A percentile compares a stretch with the other conserved stretches of the same genome.
These are phyloP conservation scores for Chenopodium berlandieri DNA, from an alignment of 148 eudicot species.

Conservation along the genomic window DNA sequence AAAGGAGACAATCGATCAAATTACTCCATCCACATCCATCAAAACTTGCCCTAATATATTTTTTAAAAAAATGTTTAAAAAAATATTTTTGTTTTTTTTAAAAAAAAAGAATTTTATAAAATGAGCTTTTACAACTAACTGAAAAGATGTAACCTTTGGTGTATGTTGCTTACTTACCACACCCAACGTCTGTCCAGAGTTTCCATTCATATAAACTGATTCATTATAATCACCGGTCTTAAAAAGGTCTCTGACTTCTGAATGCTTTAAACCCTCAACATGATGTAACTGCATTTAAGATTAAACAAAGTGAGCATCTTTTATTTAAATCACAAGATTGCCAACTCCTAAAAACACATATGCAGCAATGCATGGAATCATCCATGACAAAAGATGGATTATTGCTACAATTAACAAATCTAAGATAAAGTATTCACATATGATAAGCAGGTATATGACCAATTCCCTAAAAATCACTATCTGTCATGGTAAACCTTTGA, in stretches of 20 bases:
- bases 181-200: conserved; percentile 72
- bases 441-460: neutral
- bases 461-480: neutral
- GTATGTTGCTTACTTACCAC: conserved; percentile 44
- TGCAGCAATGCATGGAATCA: neutral
- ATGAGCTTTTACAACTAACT: neutral
- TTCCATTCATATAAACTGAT: conserved; percentile 55
- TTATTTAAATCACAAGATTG: neutral
- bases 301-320: neutral
- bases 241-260: conserved; percentile 53
- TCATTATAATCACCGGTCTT: conserved; percentile 40
- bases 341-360: neutral
- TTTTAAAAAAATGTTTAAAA: too few relatives aligned
- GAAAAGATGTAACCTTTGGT: neutral
- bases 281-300: conserved; percentile 69
- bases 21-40: neutral
- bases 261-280: conserved; percentile 73
- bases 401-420: neutral
- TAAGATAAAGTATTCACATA: neutral
- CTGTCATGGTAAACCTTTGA: neutral
- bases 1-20: neutral
- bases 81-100: too few relatives aligned
- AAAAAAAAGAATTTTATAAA: neutral
- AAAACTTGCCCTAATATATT: neutral
- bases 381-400: neutral